Evolutionary conservation across 306 rosid genomes (phyloP), one percentile per base, ranked within the genome.

Genomic region (Vicia sativa): DNA sequence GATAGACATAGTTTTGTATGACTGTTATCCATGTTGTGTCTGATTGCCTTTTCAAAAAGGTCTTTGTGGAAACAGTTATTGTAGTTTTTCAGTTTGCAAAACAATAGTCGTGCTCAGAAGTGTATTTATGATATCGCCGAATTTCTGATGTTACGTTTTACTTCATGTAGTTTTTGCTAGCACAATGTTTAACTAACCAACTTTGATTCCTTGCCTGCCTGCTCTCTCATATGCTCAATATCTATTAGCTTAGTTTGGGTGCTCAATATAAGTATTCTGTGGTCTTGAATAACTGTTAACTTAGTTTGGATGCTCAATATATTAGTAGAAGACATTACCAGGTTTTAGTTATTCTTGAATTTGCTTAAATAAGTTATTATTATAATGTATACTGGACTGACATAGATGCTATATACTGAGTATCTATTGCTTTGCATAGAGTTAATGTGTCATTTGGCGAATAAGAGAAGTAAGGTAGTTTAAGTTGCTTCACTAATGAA

Each of bases 341-440:
- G 60, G 21, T 59, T 67, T 62, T 25, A 66, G 67, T 59, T 72
- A 50, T 59, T 65, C 11, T 18, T 60, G 9, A 68, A 46, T 64
- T 41, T 50, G 34, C 54, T 50, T 60, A n/a, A 44, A 16, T 48
- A 67, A 35, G 2, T 67, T 6, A 21, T 14, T 66, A 35, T 23
- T 78, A 43, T 37, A 38, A 16, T 78, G 48, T 67, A 42, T 14
- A 35, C 53, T 29, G 15, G 53, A 52, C 38, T 72, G 71, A 21
- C 58, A 2, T 59, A 39, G 31, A 34, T 68, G 43, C 15, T 4
- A 5, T 41, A 18, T 54, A 26, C 7, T 67, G 46, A 26, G 7
- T 67, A 11, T 44, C 3, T 26, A 14, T 31, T 72, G 48, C 59
- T 52, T 72, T 34, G 13, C 53, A 46, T 67, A 53, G 14, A 37